phyloP scores from a whole-genome alignment of 139 green algal species.

The Ostreobium quekettii region DNA sequence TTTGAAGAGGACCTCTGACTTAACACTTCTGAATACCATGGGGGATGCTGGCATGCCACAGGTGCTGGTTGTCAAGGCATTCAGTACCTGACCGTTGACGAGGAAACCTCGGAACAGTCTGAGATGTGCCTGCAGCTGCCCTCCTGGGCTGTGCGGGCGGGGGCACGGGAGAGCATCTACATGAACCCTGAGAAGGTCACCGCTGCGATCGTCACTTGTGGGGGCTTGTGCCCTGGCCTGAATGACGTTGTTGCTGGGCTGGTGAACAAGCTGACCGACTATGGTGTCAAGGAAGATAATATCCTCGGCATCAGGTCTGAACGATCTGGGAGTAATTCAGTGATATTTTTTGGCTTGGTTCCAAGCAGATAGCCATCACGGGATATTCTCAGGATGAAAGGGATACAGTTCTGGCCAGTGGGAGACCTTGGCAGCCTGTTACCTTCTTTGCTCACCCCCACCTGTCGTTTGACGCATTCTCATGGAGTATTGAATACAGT shows the following conservation, averaged over 20 bases:
- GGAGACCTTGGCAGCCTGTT: no score
- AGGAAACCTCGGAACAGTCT: slow-evolving; percentile 45
- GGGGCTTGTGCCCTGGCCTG: slow-evolving; percentile 90
- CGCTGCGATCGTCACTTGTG: slow-evolving; percentile 92
- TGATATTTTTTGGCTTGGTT: no score
- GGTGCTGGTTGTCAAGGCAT: slow-evolving; percentile 2
- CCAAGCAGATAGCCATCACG: no score
- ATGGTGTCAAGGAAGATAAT: slow-evolving; percentile 80
- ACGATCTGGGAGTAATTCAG: no score
- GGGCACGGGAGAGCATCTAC: slow-evolving; percentile 76
- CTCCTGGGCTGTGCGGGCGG: slow-evolving; percentile 66
- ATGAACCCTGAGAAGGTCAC: slow-evolving; percentile 68
- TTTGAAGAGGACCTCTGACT: no score
- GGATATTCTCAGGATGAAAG: no score
- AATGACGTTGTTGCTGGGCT: slow-evolving; percentile 92
- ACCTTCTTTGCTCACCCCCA: no score
- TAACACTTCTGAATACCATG: no score
- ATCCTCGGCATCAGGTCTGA: slow-evolving; percentile 83
- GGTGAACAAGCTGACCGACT: slow-evolving; percentile 77
- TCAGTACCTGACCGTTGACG: slow-evolving; percentile 17
- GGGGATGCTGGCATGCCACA: not conserved
- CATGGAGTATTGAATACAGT: no score
- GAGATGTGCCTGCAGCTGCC: slow-evolving; percentile 66
- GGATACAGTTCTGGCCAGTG: no score
- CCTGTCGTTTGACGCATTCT: no score